These are phyloP conservation scores for Aspergillus glaucus DNA, from an alignment of 2,329 filamentous ascomycete genomes.

Conservation along the genomic window DNA sequence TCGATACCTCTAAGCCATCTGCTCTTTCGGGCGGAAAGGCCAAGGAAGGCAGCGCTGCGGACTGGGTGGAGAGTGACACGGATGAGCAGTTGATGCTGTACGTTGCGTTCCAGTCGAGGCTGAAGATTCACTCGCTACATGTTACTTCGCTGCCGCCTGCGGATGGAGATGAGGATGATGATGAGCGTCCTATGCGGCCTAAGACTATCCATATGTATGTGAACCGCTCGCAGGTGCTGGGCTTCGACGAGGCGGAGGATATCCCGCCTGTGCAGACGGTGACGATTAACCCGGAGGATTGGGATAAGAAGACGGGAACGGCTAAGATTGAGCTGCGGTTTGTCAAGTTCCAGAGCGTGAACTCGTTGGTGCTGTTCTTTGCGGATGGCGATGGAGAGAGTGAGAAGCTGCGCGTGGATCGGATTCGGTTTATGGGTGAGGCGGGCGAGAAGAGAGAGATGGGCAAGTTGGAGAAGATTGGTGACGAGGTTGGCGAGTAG, in stretches of 20 bases:
- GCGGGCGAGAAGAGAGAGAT: constrained; percentile 84
- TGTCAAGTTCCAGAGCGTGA: constrained; percentile 96
- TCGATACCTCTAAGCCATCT: constrained; percentile 63
- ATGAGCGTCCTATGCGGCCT: constrained; percentile 73
- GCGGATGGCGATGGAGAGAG: constrained; percentile 75
- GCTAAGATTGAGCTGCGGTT: constrained; percentile 70
- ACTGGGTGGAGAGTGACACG: constrained; percentile 94
- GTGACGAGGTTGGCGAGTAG: constrained; percentile 62
- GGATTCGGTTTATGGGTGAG: constrained; percentile 68
- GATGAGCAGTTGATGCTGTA: constrained; percentile 95
- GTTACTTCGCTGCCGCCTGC: constrained; percentile 70
- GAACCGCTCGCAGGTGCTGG: constrained; percentile 83
- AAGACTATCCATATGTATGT: constrained; percentile 78
- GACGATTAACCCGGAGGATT: constrained; percentile 67
- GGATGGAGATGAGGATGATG: constrained; percentile 52
- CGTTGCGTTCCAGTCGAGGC: constrained; percentile 75
- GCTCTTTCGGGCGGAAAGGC: constrained; percentile 44
- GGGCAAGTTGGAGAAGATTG: constrained; percentile 93
- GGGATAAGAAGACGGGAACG: constrained; percentile 68
- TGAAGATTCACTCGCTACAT: constrained; percentile 83
- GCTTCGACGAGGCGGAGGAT: constrained; percentile 91
- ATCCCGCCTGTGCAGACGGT: constrained; percentile 73
- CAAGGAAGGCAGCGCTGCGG: constrained; percentile 53
- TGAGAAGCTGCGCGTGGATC: constrained; percentile 71
- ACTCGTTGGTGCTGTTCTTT: constrained; percentile 79